Evolutionary conservation across 1,139 yeast genomes (phyloP).

Genomic region (Yamadazyma jaroonii): DNA sequence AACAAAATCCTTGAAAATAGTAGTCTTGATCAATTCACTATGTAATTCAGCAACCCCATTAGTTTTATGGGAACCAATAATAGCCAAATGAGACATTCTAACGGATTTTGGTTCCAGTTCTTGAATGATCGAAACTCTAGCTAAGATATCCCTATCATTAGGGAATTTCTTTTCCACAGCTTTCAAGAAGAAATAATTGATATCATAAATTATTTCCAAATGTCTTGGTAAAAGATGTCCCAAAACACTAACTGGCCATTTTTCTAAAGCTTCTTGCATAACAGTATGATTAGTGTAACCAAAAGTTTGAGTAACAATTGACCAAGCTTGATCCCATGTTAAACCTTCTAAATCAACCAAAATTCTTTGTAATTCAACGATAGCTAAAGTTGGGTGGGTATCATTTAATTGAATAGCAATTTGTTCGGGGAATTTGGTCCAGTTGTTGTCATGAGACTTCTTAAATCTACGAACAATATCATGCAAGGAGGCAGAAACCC

Average conservation of each 20-base stretch:
- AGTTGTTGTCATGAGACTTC: conserved; percentile 65
- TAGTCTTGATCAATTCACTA: conserved; percentile 84
- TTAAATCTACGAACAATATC: conserved; percentile 90
- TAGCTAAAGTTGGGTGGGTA: conserved; percentile 91
- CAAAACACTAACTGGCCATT: conserved; percentile 86
- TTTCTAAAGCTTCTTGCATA: conserved; percentile 91
- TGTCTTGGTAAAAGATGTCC: conserved; percentile 86
- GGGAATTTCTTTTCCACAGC: conserved; percentile 77
- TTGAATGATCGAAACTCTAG: conserved; percentile 80
- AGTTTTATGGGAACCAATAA: conserved; percentile 88
- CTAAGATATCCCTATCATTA: conserved; percentile 57
- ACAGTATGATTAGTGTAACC: conserved; percentile 96
- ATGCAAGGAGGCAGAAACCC: conserved; percentile 93
- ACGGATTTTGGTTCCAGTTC: conserved; percentile 78
- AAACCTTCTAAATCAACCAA: conserved; percentile 80
- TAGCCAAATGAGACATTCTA: conserved; percentile 90
- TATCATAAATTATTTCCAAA: conserved; percentile 84
- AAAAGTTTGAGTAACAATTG: conserved; percentile 73
- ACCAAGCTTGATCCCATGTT: conserved; percentile 85
- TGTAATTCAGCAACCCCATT: conserved; percentile 96
- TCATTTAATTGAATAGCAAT: conserved; percentile 93
- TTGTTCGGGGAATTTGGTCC: conserved; percentile 82
- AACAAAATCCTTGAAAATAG: conserved; percentile 89
- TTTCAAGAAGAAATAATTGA: conserved; percentile 78
- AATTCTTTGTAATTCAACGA: conserved; percentile 86